These are phyloP conservation scores for Mycena filopes DNA, from an alignment of 768 basidiomycete species.

Conservation along the genomic window DNA sequence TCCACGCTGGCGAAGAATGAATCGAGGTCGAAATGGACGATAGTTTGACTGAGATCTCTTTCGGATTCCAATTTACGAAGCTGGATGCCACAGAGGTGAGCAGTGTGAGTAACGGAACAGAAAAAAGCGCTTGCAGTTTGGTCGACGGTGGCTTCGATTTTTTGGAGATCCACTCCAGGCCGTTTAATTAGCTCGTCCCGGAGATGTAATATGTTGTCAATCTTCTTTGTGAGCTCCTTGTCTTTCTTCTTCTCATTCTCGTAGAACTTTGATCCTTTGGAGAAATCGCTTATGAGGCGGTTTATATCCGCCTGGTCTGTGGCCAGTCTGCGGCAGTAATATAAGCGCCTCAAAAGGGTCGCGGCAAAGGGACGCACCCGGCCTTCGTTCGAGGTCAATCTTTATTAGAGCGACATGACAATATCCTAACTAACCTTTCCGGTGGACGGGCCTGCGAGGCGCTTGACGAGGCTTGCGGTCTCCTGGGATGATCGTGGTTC, in stretches of 20 bases:
- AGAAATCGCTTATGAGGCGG: slow-evolving; percentile 88
- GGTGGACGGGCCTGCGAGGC: slow-evolving; percentile 89
- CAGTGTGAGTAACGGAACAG: slow-evolving; percentile 11
- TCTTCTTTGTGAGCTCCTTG: slow-evolving; percentile 82
- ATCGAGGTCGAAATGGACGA: slow-evolving; percentile 97
- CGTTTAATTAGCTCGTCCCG: slow-evolving; percentile 67
- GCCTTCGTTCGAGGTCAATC: not conserved
- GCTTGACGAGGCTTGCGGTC: slow-evolving; percentile 75
- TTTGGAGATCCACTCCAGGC: slow-evolving; percentile 66
- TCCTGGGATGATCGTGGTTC: slow-evolving; percentile 62
- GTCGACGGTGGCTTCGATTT: slow-evolving; percentile 75
- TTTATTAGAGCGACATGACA: too few relatives aligned
- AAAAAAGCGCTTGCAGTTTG: slow-evolving; percentile 62
- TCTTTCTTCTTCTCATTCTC: slow-evolving; percentile 95
- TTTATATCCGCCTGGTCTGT: slow-evolving; percentile 89
- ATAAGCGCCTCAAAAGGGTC: too few relatives aligned
- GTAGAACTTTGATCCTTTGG: slow-evolving; percentile 94
- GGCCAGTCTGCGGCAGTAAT: slow-evolving; percentile 41
- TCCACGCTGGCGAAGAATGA: slow-evolving; percentile 91
- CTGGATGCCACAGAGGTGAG: too few relatives aligned
- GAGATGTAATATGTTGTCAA: slow-evolving; percentile 72
- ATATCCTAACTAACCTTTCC: slow-evolving; percentile 95
- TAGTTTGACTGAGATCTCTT: slow-evolving; percentile 82
- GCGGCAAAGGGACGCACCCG: not conserved
- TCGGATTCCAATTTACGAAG: slow-evolving; percentile 76